Evolutionary conservation across 2,329 filamentous ascomycete species (phyloP).

Genomic region (Talaromyces sp.): DNA sequence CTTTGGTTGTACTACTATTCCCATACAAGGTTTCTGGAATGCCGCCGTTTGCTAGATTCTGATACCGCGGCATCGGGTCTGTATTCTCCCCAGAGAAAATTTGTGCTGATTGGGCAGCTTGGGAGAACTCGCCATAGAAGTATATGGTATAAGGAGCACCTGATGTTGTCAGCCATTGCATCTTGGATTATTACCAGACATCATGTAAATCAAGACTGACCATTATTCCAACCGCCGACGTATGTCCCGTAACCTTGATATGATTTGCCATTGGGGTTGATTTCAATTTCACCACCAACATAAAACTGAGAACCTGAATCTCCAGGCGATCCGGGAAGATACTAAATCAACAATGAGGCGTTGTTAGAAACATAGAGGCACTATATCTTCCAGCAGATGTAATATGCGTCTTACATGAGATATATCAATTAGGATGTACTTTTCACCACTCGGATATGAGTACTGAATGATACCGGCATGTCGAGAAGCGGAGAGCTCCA

Average conservation of each 20-base stretch:
- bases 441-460: conserved; percentile 52
- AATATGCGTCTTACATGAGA: conserved; percentile 33
- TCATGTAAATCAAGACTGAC: conserved; percentile 19
- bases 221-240: conserved; percentile 45
- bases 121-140: conserved; percentile 46
- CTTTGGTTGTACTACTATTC: conserved; percentile 46
- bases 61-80: conserved; percentile 31
- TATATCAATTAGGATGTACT: conserved; percentile 64
- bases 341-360: conserved; percentile 30
- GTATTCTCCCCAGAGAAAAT: conserved; percentile 40
- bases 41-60: conserved; percentile 58
- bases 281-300: conserved; percentile 40
- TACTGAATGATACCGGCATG: conserved; percentile 63
- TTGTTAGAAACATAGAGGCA: background rate
- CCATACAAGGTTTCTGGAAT: conserved; percentile 55
- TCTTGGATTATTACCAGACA: background rate
- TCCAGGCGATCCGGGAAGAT: conserved; percentile 45
- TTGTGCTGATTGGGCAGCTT: conserved; percentile 30
- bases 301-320: conserved; percentile 42
- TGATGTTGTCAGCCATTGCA: conserved; percentile 7
- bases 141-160: conserved; percentile 43
- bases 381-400: background rate
- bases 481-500: conserved; percentile 63
- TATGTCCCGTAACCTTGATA: conserved; percentile 50
- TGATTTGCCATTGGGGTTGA: conserved; percentile 35